Conservation (phyloP, 805 yeast genomes). For the Groenewaldozyma salmanticensis region DNA sequence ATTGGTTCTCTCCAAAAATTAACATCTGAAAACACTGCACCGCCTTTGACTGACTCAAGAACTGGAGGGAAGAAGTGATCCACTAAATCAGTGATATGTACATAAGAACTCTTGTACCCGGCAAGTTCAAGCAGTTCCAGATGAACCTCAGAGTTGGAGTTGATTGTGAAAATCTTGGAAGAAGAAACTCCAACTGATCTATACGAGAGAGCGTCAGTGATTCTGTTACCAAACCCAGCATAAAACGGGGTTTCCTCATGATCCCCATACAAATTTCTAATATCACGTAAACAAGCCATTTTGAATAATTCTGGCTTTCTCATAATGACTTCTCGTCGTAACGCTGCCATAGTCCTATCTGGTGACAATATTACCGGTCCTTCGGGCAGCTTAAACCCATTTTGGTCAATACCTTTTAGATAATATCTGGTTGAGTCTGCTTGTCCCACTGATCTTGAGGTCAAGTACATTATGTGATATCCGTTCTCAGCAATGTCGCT, state of each 20-base stretch:
- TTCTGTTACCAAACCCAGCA: conserved; percentile 95
- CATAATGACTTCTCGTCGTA: conserved; percentile 81
- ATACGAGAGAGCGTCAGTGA: conserved; percentile 93
- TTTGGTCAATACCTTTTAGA: conserved; percentile 66
- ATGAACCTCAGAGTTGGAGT: conserved; percentile 94
- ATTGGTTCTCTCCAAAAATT: conserved; percentile 89
- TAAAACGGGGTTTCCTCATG: conserved; percentile 48
- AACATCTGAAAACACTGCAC: conserved; percentile 69
- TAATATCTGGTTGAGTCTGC: conserved; percentile 88
- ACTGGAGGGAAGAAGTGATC: conserved; percentile 97
- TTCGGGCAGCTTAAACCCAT: conserved; percentile 59
- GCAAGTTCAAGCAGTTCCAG: conserved; percentile 93
- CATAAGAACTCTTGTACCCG: conserved; percentile 81
- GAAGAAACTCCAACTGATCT: conserved; percentile 90
- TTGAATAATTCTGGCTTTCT: conserved; percentile 98
- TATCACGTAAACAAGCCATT: conserved; percentile 90
- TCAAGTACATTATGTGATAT: conserved; percentile 84
- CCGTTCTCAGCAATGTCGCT: conserved; percentile 83
- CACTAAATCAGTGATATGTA: conserved; percentile 84
- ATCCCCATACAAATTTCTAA: conserved; percentile 54
- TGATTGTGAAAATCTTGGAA: conserved; percentile 89
- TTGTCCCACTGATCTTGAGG: conserved; percentile 92
- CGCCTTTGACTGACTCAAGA: conserved; percentile 23
- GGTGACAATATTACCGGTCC: conserved; percentile 96
- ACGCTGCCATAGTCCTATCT: conserved; percentile 92